Evolutionary conservation across 306 rosid species (phyloP), one percentile per base, ranked within the genome.

Genomic region (Lathyrus tuberosus): DNA sequence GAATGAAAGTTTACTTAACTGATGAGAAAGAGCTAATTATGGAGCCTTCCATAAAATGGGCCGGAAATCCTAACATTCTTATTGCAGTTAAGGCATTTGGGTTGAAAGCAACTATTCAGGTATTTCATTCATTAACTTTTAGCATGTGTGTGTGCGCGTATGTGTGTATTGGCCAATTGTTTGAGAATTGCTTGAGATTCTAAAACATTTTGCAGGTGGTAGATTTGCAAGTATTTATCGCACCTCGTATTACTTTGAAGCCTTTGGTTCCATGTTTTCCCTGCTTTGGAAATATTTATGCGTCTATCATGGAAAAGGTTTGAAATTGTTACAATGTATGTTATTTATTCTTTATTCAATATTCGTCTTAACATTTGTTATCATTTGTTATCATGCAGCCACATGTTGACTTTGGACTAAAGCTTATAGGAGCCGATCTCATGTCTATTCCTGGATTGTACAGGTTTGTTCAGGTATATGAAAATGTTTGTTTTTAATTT

Each of bases 231-330:
- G 87, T 88, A 43, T 93, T 86, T 85, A 69, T 77, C 8, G 51
- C 69, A n/a, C 98, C 97, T 26, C 97, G 96, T 28, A 72, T 93
- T 48, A 93, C 98, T 78, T 62, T 93, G 76, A 90, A 90, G 82
- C 97, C 98, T 38, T 72, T 93, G 81, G 97, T 93, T 81, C 97
- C 98, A 61, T 84, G 87, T 80, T 93, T 93, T 78, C 98, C 98
- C 57, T 93, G 97, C 71, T 93, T 93, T 72, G 95, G 91, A 31
- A 87, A 86, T 48, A 93, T 93, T 57, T 78, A 62, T 8, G 91
- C 86, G 31, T 86, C 98, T 71, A 90, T 93, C 54, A 93, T 93
- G 98, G 97, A 93, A 62, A 93, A 85, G 98, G 98, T 91, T 56
- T 71, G 88, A 80, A 47, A 63, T 22, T 6, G 4, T 52, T 52